Conservation (phyloP, 2,329 filamentous ascomycete genomes). For the Meredithiella fracta region DNA sequence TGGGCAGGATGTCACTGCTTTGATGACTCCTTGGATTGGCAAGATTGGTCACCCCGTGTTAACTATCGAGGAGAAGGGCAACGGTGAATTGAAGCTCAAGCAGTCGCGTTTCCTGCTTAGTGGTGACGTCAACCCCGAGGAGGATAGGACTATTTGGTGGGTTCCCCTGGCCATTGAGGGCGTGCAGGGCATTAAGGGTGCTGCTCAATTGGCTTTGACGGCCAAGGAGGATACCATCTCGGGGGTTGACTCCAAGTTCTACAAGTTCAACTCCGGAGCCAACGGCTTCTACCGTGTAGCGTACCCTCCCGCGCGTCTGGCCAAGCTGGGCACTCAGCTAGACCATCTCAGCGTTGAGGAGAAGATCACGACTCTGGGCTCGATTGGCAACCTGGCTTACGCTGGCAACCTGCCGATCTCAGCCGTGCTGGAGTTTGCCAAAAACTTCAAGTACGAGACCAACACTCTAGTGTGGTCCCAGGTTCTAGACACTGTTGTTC, state of each 20-base stretch:
- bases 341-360: constrained; percentile 66
- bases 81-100: constrained; percentile 62
- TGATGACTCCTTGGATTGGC: constrained; percentile 91
- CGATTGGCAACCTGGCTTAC: constrained; percentile 75
- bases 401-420: constrained; percentile 72
- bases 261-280: constrained; percentile 83
- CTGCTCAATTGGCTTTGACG: constrained; percentile 52
- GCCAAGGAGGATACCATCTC: constrained; percentile 61
- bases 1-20: constrained; percentile 63
- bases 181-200: constrained; percentile 45
- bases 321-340: constrained; percentile 62
- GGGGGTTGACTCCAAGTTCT: constrained; percentile 63
- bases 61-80: constrained; percentile 69
- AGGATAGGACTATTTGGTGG: constrained; percentile 92
- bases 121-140: constrained; percentile 77
- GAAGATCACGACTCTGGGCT: constrained; percentile 82
- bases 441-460: constrained; percentile 66
- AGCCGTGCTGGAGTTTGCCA: constrained; percentile 64
- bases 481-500: constrained; percentile 57
- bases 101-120: constrained; percentile 84
- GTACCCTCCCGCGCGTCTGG: constrained; percentile 70
- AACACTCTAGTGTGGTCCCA: constrained; percentile 85
- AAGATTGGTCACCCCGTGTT: constrained; percentile 91
- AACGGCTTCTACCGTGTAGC: constrained; percentile 86
- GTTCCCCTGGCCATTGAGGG: constrained; percentile 75